Conservation (phyloP, 2,329 filamentous ascomycete species). For the Fusarium sp. region DNA sequence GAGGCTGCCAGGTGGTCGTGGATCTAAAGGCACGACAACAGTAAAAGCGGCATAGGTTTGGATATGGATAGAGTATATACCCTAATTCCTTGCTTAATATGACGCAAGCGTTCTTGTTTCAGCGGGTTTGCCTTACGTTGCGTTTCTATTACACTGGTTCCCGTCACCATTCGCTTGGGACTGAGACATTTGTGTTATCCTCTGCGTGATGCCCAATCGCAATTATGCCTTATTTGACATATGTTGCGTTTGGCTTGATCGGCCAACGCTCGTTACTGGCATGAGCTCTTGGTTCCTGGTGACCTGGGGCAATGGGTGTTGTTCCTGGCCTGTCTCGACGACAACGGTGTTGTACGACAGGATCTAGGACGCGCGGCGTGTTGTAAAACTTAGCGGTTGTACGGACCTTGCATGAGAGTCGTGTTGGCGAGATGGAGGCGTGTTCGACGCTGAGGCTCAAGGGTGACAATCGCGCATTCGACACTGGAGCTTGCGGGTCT, state of each 20-base stretch:
- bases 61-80: slow-evolving; percentile 30
- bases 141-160: not conserved
- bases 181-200: slow-evolving; percentile 22
- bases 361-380: slow-evolving; percentile 25
- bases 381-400: not conserved
- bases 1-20: not conserved
- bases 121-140: slow-evolving; percentile 7
- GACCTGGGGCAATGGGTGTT: not conserved
- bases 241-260: not conserved
- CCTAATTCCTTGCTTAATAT: slow-evolving; percentile 19
- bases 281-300: not conserved
- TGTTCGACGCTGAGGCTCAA: not conserved
- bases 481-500: not conserved
- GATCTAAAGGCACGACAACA: slow-evolving; percentile 27
- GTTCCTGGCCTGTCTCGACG: not conserved
- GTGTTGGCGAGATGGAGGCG: not conserved
- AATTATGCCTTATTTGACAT: slow-evolving; percentile 5
- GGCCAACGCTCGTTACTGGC: not conserved
- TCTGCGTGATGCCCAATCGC: slow-evolving; percentile 12
- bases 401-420: no score
- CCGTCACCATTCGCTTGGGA: not conserved
- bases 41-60: slow-evolving; percentile 37
- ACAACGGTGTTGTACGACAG: slow-evolving; percentile 13
- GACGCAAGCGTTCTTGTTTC: slow-evolving; percentile 32
- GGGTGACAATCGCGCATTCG: not conserved